Conservation (phyloP, 805 yeast genomes). For the Lipomyces sp. region DNA sequence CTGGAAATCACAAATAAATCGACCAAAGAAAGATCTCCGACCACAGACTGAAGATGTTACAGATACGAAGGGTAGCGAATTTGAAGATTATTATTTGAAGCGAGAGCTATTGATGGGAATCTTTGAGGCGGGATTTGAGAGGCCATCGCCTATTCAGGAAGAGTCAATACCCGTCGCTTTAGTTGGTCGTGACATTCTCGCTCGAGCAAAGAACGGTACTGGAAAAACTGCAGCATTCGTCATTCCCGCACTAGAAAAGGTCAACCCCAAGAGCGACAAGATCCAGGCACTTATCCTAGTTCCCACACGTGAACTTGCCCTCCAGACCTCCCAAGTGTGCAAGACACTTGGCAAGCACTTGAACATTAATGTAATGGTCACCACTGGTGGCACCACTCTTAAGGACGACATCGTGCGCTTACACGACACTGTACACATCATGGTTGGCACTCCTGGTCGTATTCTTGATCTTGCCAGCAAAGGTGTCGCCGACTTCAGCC, state of each 20-base stretch:
- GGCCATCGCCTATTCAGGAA: constrained; percentile 97
- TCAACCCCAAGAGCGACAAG: constrained; percentile 80
- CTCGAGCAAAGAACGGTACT: constrained; percentile 98
- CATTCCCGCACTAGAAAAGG: constrained; percentile 87
- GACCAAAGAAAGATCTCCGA: constrained; percentile 86
- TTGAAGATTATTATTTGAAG: constrained; percentile 89
- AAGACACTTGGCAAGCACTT: constrained; percentile 93
- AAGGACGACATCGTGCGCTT: constrained; percentile 93
- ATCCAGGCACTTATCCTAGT: constrained; percentile 92
- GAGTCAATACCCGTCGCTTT: constrained; percentile 95
- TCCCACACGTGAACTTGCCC: constrained; percentile 96
- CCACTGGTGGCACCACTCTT: constrained; percentile 96
- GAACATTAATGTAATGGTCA: constrained; percentile 85
- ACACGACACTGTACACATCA: constrained; percentile 87
- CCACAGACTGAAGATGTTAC: constrained; percentile 92
- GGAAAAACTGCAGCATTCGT: constrained; percentile 98
- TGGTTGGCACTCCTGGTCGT: constrained; percentile 98
- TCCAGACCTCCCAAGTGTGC: constrained; percentile 97
- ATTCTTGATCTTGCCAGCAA: constrained; percentile 91
- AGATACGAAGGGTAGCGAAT: constrained; percentile 84
- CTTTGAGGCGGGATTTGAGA: constrained; percentile 98
- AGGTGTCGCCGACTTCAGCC: constrained; percentile 81
- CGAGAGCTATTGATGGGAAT: constrained; percentile 97
- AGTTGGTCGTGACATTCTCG: constrained; percentile 92
- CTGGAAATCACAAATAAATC: constrained; percentile 76